These are phyloP conservation scores for Monosporascus sp. DNA, from an alignment of 2,329 filamentous ascomycete genomes.

Conservation along the genomic window DNA sequence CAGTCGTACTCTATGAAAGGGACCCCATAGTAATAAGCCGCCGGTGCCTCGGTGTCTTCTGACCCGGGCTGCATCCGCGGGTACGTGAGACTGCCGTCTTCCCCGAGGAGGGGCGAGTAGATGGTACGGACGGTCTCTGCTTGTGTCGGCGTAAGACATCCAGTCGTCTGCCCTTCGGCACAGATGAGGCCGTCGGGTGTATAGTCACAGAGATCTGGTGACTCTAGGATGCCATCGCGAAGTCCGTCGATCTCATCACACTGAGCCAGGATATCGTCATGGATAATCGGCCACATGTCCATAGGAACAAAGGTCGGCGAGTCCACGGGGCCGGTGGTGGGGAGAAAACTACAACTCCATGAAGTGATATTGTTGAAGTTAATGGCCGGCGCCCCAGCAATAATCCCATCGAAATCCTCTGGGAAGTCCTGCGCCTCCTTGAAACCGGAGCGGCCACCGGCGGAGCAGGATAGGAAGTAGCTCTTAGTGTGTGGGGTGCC, in stretches of 20 bases:
- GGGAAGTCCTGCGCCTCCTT: slow-evolving; percentile 47
- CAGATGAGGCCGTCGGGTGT: slow-evolving; percentile 8
- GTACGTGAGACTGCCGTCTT: slow-evolving; percentile 37
- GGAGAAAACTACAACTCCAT: slow-evolving; percentile 36
- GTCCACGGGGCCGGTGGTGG: slow-evolving; percentile 27
- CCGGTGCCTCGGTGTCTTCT: slow-evolving; percentile 30
- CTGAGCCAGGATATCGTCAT: slow-evolving; percentile 1
- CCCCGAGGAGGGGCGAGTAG: slow-evolving; percentile 2
- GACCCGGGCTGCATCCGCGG: slow-evolving; percentile 45
- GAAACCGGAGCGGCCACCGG: slow-evolving; percentile 52
- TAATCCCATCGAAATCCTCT: slow-evolving; percentile 50
- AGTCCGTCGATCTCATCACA: slow-evolving; percentile 11
- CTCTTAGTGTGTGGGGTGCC: slow-evolving; percentile 29
- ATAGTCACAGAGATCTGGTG: slow-evolving; percentile 10
- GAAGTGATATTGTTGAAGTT: slow-evolving; percentile 26
- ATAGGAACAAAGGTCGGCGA: slow-evolving; percentile 1
- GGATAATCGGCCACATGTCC: background rate
- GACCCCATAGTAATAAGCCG: slow-evolving; percentile 30
- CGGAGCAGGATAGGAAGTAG: slow-evolving; percentile 54
- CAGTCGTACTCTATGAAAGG: slow-evolving; percentile 40
- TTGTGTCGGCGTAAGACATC: slow-evolving; percentile 7
- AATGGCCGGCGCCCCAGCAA: slow-evolving; percentile 39
- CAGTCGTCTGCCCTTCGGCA: background rate
- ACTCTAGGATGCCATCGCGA: slow-evolving; percentile 8
- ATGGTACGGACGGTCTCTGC: slow-evolving; percentile 7